Base-by-base conservation (phyloP, 2,329 filamentous ascomycete genomes). In the Trichoderma asperellum region DNA sequence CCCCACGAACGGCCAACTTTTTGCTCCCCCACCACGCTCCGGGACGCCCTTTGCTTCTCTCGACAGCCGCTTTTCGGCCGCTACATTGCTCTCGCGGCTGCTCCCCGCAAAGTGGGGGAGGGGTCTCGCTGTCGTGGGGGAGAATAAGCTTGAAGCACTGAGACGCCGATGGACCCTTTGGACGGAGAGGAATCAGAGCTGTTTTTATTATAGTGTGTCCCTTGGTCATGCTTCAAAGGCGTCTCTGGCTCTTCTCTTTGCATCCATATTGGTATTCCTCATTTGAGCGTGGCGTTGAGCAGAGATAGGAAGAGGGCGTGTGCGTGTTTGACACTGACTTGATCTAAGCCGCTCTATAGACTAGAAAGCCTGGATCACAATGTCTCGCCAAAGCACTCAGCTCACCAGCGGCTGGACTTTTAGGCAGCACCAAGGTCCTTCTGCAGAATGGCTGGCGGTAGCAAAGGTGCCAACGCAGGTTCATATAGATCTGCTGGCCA, bases 401-500 rank as follows among this genome's bases (percentile, higher is more conserved):
- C 49, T 75, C 34, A 70, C 57, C 55, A 63, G 59, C n/a, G 75
- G 76, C 62, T 78, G 76, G 76, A 65, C 67, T 18, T 74, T 77
- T 57, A 75, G 73, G 40, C 74, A 77, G 32, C 62, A 70, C 5
- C 72, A 73, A n/a, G 72, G 72, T 14, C 58, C 71, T 32, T 76
- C 75, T 4, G 69, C 74, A 11, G 59, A 73, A 40, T 82, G 80
- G 80, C 72, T 79, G 10, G 76, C 79, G 0, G 80, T 80, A 2
- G 65, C 71, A 18, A 74, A 70, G 2, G 73, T 82, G 16, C 81
- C 81, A 40, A 80, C 74, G 29, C 76, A 80, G 65, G 74, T 82
- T 37, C 81, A 82, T 60, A 70, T 80, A 14, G 81, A 82, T 61
- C 74, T 83, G 6, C 56, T 81, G 24, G 77, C 75, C 12, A 78